Conservation (phyloP, 176 grass and related monocot species). For the Zizania latifolia region DNA sequence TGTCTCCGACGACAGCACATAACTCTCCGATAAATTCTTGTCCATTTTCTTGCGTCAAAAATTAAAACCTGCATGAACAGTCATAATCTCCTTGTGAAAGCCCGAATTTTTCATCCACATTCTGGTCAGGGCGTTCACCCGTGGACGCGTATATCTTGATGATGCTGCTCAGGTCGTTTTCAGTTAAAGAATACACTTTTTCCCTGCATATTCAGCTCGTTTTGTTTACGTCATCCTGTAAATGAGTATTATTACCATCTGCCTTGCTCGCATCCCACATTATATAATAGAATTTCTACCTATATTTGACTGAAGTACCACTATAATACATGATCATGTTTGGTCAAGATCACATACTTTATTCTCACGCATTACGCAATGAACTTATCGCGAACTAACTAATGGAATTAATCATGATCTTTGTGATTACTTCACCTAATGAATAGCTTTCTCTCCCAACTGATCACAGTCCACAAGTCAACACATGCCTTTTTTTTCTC, state of each 20-base stretch:
- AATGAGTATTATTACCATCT: not conserved
- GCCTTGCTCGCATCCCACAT: not conserved
- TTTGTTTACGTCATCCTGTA: too few species aligned
- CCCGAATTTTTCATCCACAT: not conserved
- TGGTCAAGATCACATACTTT: constrained; percentile 18
- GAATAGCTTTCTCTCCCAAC: not conserved
- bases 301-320: not conserved
- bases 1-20: not conserved
- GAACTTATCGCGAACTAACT: not conserved
- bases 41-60: not conserved
- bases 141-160: not conserved
- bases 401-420: constrained; percentile 1
- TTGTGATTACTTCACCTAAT: not conserved
- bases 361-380: constrained; percentile 1
- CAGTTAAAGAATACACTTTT: not conserved
- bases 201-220: too few species aligned
- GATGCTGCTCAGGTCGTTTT: not conserved
- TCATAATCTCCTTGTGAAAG: not conserved
- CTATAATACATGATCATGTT: constrained; percentile 23
- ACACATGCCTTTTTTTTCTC: constrained; percentile 11
- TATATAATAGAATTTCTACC: not conserved
- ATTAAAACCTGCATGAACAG: not conserved
- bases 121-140: not conserved
- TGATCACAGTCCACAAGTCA: not conserved
- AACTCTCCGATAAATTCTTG: not conserved